Evolutionary conservation across 176 grass and related monocot genomes (phyloP).

Genomic region (Phoenix roebelenii): DNA sequence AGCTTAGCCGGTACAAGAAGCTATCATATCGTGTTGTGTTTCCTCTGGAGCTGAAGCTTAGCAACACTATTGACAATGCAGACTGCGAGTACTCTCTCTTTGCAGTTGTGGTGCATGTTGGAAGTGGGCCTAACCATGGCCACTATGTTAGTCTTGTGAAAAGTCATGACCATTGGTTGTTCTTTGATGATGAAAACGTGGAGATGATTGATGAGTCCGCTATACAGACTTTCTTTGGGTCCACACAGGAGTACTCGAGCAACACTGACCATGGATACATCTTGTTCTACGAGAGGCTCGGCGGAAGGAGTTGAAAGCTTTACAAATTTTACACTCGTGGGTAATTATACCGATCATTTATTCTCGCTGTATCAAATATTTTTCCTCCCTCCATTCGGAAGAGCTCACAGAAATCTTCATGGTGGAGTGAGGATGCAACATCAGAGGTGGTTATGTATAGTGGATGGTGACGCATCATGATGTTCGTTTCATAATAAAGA

Average conservation of each 20-base stretch:
- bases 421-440: too few relatives aligned
- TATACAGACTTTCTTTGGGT: slow-evolving; percentile 84
- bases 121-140: slow-evolving; percentile 94
- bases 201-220: slow-evolving; percentile 95
- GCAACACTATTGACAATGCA: slow-evolving; percentile 58
- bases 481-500: too few relatives aligned
- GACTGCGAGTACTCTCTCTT: slow-evolving; percentile 92
- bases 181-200: slow-evolving; percentile 89
- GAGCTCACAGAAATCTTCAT: too few relatives aligned
- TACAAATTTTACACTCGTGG: too few relatives aligned
- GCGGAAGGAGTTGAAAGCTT: slow-evolving; percentile 15
- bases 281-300: slow-evolving; percentile 91
- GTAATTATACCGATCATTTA: too few relatives aligned
- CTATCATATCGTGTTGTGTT: slow-evolving; percentile 21
- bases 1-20: slow-evolving; percentile 22
- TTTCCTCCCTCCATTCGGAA: too few relatives aligned
- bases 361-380: too few relatives aligned
- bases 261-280: slow-evolving; percentile 99
- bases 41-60: slow-evolving; percentile 49
- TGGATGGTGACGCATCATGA: too few relatives aligned
- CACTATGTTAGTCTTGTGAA: slow-evolving; percentile 96
- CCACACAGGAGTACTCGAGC: slow-evolving; percentile 86
- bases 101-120: slow-evolving; percentile 88
- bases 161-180: slow-evolving; percentile 94
- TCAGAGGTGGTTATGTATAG: too few relatives aligned